A percentile compares a stretch with the other conserved stretches of the same genome.
Conservation (phyloP, 306 rosid species). For the Begonia fuchsioides region DNA sequence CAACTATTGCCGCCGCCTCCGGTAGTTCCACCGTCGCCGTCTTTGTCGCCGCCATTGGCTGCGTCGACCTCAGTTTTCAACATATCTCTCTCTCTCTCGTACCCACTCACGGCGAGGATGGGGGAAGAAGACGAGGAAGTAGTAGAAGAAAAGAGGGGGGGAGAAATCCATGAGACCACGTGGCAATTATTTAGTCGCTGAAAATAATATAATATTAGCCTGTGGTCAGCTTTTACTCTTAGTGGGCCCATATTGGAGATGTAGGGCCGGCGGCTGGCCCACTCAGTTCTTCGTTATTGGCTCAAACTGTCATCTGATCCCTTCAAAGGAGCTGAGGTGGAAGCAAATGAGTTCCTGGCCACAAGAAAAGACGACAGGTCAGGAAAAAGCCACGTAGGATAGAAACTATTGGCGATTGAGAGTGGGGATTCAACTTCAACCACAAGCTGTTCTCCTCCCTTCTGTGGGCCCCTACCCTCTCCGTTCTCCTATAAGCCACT, state of each 20-base stretch:
- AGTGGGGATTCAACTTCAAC: too few species aligned
- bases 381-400: too few species aligned
- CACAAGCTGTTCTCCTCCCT: too few species aligned
- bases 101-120: not conserved
- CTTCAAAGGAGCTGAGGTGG: not conserved
- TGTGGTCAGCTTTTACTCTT: slow-evolving; percentile 43
- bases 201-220: slow-evolving; percentile 31
- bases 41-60: not conserved
- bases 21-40: not conserved
- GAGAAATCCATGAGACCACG: slow-evolving; percentile 44
- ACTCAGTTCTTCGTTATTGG: not conserved
- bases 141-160: slow-evolving; percentile 2
- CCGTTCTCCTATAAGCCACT: too few species aligned
- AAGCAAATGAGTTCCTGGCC: too few species aligned
- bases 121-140: not conserved
- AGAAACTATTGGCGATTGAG: too few species aligned
- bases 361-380: too few species aligned
- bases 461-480: too few species aligned
- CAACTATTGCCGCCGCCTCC: slow-evolving; percentile 10
- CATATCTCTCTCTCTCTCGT: slow-evolving; percentile 11
- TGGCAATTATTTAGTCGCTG: slow-evolving; percentile 40
- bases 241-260: slow-evolving; percentile 11
- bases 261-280: slow-evolving; percentile 16
- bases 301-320: not conserved
- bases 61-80: slow-evolving; percentile 20